Evolutionary conservation across 129 eudicot genomes (phyloP).

Genomic region (Pseudognaphalium luteoalbum): DNA sequence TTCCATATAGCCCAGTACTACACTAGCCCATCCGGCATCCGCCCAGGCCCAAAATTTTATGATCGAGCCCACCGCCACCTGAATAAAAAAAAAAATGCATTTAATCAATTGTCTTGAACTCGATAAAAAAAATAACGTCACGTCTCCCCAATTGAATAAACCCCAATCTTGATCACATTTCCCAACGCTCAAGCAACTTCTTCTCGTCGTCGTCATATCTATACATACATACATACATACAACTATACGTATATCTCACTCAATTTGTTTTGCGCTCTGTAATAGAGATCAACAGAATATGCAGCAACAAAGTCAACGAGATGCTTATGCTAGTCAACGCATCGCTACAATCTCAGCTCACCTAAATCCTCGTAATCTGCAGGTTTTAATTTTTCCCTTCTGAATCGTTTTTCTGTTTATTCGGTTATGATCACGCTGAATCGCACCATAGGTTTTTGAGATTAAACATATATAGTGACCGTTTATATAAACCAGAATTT

Average conservation of each 20-base stretch:
- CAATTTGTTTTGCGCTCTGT: neutral
- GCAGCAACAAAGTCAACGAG: conserved; percentile 17
- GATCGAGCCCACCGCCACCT: neutral
- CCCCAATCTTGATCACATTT: conserved; percentile 35
- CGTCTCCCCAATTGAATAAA: conserved; percentile 9
- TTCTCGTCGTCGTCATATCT: conserved; percentile 10
- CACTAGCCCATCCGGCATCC: neutral
- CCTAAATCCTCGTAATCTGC: conserved; percentile 49
- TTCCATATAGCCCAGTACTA: neutral
- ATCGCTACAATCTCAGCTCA: conserved; percentile 83
- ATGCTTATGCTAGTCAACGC: conserved; percentile 53
- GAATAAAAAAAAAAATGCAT: no score
- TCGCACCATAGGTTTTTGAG: neutral
- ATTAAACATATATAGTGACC: neutral
- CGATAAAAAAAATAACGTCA: neutral
- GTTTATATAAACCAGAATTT: conserved; percentile 2
- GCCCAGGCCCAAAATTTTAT: neutral
- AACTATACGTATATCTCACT: neutral
- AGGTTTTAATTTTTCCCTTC: conserved; percentile 28
- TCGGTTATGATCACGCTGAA: neutral
- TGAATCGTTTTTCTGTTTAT: neutral
- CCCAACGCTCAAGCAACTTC: conserved; percentile 25
- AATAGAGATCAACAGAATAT: conserved; percentile 3
- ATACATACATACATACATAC: neutral
- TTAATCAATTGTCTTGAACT: no score